Evolutionary conservation across 129 eudicot genomes (phyloP).

Genomic region (Chrysanthemum seticuspe): DNA sequence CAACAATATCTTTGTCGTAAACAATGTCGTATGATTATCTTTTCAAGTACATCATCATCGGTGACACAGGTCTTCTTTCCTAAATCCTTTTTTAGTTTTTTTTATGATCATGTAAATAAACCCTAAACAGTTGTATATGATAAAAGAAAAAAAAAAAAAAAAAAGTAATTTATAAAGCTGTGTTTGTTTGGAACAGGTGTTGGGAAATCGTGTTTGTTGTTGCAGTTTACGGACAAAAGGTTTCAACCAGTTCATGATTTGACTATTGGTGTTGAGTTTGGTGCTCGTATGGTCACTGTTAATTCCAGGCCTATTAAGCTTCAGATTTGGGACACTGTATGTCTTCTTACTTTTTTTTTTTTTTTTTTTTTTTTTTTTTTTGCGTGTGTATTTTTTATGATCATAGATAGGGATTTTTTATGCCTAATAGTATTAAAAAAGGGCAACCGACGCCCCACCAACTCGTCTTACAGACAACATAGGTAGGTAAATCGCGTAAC

Average conservation of each 20-base stretch:
- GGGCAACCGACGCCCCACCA: too few species aligned
- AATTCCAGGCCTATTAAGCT: conserved; percentile 71
- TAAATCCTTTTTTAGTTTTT: neutral
- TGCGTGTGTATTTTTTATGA: neutral
- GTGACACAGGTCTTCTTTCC: conserved; percentile 57
- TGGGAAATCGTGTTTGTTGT: conserved; percentile 81
- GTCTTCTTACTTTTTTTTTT: neutral
- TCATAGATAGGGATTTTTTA: neutral
- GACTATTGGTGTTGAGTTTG: conserved; percentile 89
- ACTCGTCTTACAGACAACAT: too few species aligned
- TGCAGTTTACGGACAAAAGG: conserved; percentile 94
- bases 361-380: neutral
- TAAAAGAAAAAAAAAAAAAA: too few species aligned
- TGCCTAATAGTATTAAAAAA: neutral
- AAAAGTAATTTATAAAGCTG: too few species aligned
- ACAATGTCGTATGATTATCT: conserved; percentile 89
- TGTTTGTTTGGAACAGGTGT: conserved; percentile 44
- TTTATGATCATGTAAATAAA: conserved; percentile 10
- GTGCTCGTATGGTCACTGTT: conserved; percentile 86
- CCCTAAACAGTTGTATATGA: conserved; percentile 20
- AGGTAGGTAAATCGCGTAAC: too few species aligned
- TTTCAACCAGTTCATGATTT: conserved; percentile 90
- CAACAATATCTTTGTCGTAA: conserved; percentile 6
- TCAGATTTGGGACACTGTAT: conserved; percentile 95
- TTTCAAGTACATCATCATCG: conserved; percentile 93